These are phyloP conservation scores for Melaleuca quinquenervia DNA, from an alignment of 345 rosid genomes.

Conservation along the genomic window DNA sequence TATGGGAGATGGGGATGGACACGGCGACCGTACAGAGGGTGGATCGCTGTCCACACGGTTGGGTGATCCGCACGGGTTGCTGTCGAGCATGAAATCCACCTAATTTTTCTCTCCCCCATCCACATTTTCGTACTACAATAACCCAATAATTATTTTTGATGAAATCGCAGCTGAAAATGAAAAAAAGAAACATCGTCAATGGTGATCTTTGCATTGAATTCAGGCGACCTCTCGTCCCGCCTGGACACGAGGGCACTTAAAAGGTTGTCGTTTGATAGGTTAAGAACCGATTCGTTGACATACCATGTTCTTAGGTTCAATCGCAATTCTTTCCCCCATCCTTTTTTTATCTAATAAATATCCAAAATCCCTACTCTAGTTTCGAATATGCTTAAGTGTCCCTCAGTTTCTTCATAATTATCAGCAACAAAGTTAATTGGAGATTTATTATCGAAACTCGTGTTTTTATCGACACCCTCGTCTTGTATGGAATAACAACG, in stretches of 20 bases:
- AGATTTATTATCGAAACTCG: background rate
- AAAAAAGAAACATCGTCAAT: background rate
- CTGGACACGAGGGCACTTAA: background rate
- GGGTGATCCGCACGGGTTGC: background rate
- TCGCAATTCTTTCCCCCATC: fast-evolving
- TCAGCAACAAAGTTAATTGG: background rate
- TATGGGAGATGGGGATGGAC: background rate
- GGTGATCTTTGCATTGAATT: background rate
- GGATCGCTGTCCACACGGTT: slow-evolving; percentile 29
- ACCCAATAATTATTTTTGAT: background rate
- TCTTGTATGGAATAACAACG: background rate
- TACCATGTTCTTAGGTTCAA: background rate
- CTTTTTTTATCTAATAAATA: background rate
- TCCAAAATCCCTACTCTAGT: background rate
- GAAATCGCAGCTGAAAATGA: background rate
- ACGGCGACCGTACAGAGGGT: background rate
- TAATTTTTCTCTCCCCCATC: background rate
- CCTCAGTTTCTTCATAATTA: background rate
- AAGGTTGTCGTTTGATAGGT: background rate
- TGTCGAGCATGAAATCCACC: background rate
- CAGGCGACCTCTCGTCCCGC: background rate
- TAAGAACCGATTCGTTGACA: background rate
- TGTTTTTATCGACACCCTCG: fast-evolving
- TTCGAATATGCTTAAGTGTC: too few relatives aligned
- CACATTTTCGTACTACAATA: background rate